A percentile compares a stretch with the other conserved stretches of the same genome.
These are phyloP conservation scores for Xylaria castorea DNA, from an alignment of 495 filamentous ascomycete genomes.

Conservation along the genomic window DNA sequence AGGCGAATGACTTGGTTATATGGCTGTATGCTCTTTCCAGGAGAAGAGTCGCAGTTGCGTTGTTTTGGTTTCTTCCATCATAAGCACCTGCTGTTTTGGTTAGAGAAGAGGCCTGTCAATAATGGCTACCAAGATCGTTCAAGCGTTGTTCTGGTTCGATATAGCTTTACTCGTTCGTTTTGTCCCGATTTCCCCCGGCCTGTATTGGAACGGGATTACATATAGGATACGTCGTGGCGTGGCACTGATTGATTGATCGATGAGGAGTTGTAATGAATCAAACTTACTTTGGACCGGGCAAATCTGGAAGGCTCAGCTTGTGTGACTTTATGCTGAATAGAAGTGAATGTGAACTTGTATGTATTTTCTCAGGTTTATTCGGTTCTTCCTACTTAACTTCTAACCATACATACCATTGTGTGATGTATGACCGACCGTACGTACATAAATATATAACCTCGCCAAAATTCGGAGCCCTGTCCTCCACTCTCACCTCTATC, in stretches of 20 bases:
- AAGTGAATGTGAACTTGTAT: neutral
- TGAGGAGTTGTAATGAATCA: slow-evolving; percentile 12
- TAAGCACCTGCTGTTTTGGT: neutral
- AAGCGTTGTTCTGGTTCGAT: slow-evolving; percentile 16
- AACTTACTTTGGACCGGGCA: neutral
- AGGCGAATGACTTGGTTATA: slow-evolving; percentile 10
- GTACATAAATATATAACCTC: too few species aligned
- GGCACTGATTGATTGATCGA: slow-evolving; percentile 1
- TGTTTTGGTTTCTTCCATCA: slow-evolving; percentile 7
- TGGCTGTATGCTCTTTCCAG: neutral
- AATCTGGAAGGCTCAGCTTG: neutral
- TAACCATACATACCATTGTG: neutral
- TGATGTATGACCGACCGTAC: neutral
- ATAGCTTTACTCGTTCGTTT: slow-evolving; percentile 25
- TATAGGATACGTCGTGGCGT: slow-evolving; percentile 14
- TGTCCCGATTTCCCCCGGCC: neutral
- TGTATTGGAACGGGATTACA: slow-evolving; percentile 15
- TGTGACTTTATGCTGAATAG: neutral
- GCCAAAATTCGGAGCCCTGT: neutral
- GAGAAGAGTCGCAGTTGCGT: neutral
- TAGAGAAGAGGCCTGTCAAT: slow-evolving; percentile 8
- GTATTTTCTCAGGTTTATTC: neutral
- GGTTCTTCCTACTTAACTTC: neutral
- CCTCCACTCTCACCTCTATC: neutral
- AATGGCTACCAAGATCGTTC: slow-evolving; percentile 3